Conservation (phyloP, 805 yeast species). For the Saccharomycopsis fodiens region DNA sequence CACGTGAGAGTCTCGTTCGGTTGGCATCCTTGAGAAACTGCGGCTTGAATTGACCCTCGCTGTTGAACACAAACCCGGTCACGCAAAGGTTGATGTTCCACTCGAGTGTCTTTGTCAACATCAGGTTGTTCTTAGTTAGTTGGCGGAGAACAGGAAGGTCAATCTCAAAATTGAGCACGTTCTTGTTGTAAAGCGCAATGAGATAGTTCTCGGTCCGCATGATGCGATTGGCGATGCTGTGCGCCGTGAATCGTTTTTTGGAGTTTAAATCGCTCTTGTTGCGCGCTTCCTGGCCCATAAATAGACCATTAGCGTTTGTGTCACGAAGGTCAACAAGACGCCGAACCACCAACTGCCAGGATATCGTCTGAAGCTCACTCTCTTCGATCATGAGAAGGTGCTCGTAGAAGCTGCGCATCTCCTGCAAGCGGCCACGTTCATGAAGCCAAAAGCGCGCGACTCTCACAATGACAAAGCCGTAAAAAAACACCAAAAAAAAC, state of each 20-base stretch:
- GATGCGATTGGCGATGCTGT: slow-evolving; percentile 88
- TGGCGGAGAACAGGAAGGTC: slow-evolving; percentile 34
- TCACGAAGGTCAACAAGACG: slow-evolving; percentile 68
- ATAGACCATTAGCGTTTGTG: slow-evolving; percentile 50
- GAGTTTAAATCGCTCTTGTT: slow-evolving; percentile 48
- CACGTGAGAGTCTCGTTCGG: slow-evolving; percentile 56
- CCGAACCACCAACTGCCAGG: slow-evolving; percentile 84
- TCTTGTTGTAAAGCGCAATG: slow-evolving; percentile 80
- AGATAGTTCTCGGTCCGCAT: slow-evolving; percentile 94
- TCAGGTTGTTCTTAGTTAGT: slow-evolving; percentile 28
- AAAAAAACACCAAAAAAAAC: slow-evolving; percentile 23
- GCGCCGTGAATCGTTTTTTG: slow-evolving; percentile 77
- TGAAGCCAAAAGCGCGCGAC: slow-evolving; percentile 46
- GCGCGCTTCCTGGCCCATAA: slow-evolving; percentile 35
- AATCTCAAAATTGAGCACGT: slow-evolving; percentile 59
- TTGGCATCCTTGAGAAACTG: slow-evolving; percentile 64
- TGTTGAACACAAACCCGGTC: slow-evolving; percentile 77
- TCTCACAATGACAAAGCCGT: slow-evolving; percentile 41
- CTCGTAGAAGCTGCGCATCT: slow-evolving; percentile 69
- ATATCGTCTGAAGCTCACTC: slow-evolving; percentile 82
- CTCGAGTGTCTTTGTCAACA: slow-evolving; percentile 79
- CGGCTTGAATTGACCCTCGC: slow-evolving; percentile 72
- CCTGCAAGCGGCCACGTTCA: slow-evolving; percentile 61
- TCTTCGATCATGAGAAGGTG: slow-evolving; percentile 66
- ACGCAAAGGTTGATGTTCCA: slow-evolving; percentile 91